Base-by-base conservation (phyloP, 768 basidiomycete species). In the Baorangia bicolor region DNA sequence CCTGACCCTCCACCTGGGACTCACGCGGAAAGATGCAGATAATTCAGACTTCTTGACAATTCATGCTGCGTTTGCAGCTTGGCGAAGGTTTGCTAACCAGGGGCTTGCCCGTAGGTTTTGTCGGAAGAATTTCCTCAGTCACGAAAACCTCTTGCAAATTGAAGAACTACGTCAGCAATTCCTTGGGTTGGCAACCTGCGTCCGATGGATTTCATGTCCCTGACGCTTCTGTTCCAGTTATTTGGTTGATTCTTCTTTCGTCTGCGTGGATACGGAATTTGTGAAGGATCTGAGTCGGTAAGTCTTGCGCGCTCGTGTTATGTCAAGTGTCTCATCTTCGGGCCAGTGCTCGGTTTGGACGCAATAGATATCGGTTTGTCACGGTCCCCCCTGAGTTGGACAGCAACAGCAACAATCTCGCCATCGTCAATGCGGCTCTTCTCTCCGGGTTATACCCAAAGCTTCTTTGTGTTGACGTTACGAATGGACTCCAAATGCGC, bases 31-130 rank as follows among this genome's bases (percentile, higher is more conserved):
- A 37, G 10, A 23, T 47, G 21, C 60, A 95, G 95, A 93, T 55
- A 92, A 95, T 69, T 94, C 91, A 8, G 96, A 99, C 69, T 99
- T 99, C 69, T 66, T 98, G 60, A 97, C 95, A 0, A 82, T 95
- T 42, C 93, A 95, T 69, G 88, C 92, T 57, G 94, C 90, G 0
- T 98, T 94, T 73, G 73, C 84, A 6, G 87, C 85, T 57, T 98
- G 95, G 94, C 79, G 95, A 28, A 78, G 81, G 33, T 89, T 81
- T 27, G 77, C 81, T 8, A 91, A 89, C 61, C 74, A 79, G 23
- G 74, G 73, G 38, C 77, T 76, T 61, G 85, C 85, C 51, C 78
- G 85, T 53, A 85, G 87, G 52, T 94, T 94, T 67, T 95, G 93
- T 71, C 81, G 85, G 62, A 75, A 74, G 44, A 90, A 90, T 66